These are phyloP conservation scores for Trametes cubensis DNA, from an alignment of 768 basidiomycete species.

Conservation along the genomic window DNA sequence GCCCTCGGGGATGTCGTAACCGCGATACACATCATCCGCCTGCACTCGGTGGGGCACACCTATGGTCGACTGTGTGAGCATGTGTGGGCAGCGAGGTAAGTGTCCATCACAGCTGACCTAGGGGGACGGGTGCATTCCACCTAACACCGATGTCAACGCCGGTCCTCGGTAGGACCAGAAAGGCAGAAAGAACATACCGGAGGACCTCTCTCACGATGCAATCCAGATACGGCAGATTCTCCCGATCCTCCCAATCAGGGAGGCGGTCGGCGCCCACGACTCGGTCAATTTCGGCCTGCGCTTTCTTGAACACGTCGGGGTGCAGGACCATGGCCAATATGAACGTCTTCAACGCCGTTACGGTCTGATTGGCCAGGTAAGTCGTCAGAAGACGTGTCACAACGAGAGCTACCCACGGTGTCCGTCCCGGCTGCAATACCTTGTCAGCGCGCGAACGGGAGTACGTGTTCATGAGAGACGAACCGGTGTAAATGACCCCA, in stretches of 20 bases:
- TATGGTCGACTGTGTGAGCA: background rate
- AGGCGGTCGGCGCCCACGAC: constrained; percentile 40
- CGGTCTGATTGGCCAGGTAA: constrained; percentile 36
- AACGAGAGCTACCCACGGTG: constrained; percentile 12
- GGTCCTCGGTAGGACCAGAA: constrained; percentile 12
- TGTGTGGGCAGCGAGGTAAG: background rate
- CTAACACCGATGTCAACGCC: constrained; percentile 9
- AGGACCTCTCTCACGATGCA: constrained; percentile 26
- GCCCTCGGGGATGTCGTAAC: constrained; percentile 24
- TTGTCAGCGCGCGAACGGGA: background rate
- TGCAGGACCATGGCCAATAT: constrained; percentile 44
- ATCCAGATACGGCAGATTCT: constrained; percentile 29
- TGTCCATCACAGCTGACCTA: constrained; percentile 7
- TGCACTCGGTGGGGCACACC: constrained; percentile 27
- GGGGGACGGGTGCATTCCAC: constrained; percentile 23
- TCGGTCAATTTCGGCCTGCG: constrained; percentile 46
- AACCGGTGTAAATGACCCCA: constrained; percentile 26
- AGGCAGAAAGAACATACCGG: constrained; percentile 17
- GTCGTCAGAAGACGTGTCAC: background rate
- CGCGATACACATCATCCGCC: constrained; percentile 30
- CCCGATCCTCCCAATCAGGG: constrained; percentile 26
- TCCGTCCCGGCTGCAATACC: constrained; percentile 22
- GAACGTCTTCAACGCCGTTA: constrained; percentile 41
- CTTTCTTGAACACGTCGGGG: constrained; percentile 42
- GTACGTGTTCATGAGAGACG: background rate